phyloP scores from a whole-genome alignment of 1,284 basidiomycete genomes.

The Phylloboletellus chloephorus region DNA sequence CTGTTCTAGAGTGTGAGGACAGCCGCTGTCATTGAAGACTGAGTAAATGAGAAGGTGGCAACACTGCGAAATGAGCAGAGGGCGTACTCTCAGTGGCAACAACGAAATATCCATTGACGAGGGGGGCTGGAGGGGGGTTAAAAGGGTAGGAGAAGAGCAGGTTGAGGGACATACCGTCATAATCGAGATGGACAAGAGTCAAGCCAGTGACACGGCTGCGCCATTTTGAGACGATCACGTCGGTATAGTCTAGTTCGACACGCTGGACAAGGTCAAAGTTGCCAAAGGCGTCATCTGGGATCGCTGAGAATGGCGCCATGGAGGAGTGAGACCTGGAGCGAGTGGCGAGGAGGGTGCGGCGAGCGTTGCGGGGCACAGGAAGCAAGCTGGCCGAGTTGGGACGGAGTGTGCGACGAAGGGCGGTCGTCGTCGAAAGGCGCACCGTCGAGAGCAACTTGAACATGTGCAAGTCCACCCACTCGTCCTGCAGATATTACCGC shows the following conservation, averaged over 20 bases:
- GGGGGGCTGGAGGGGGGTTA: conserved; percentile 53
- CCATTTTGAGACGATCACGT: conserved; percentile 81
- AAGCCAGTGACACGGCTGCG: conserved; percentile 74
- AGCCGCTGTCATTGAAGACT: conserved; percentile 92
- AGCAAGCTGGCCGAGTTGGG: conserved; percentile 17
- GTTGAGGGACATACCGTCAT: conserved; percentile 53
- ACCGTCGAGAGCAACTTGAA: conserved; percentile 31
- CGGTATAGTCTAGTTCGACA: conserved; percentile 68
- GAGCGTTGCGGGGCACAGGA: conserved; percentile 15
- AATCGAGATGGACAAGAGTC: conserved; percentile 76
- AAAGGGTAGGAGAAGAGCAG: conserved; percentile 3
- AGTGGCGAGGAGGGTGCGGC: conserved; percentile 5
- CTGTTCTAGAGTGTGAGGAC: conserved; percentile 94
- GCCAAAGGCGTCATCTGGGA: conserved; percentile 34
- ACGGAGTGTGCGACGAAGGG: conserved; percentile 18
- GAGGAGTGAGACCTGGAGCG: conserved; percentile 22
- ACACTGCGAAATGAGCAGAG: not conserved
- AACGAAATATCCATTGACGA: conserved; percentile 91
- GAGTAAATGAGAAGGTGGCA: conserved; percentile 7
- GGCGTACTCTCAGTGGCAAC: conserved; percentile 85
- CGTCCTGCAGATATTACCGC: no score
- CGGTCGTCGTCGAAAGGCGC: conserved; percentile 29
- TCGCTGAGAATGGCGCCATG: conserved; percentile 23
- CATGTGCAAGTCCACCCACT: conserved; percentile 11
- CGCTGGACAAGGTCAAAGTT: conserved; percentile 79